phyloP scores from a whole-genome alignment of 2,329 filamentous ascomycete genomes.

The Mollisia scopiformis region DNA sequence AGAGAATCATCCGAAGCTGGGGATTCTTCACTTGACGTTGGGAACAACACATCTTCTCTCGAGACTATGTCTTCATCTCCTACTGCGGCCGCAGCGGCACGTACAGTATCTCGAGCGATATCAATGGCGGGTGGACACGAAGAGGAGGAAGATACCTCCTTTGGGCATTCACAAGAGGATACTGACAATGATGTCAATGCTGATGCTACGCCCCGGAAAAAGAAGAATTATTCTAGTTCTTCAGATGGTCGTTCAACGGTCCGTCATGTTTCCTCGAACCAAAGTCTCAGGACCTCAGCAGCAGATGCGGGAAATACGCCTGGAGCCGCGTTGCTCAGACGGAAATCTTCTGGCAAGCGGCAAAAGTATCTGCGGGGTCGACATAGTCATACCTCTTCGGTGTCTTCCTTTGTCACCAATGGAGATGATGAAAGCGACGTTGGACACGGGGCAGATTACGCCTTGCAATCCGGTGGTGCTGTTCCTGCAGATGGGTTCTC shows the following conservation, averaged over 20 bases:
- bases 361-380: slow-evolving; percentile 60
- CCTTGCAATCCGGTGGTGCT: slow-evolving; percentile 80
- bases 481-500: slow-evolving; percentile 57
- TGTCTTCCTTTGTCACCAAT: slow-evolving; percentile 60
- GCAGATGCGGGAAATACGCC: slow-evolving; percentile 50
- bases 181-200: slow-evolving; percentile 26
- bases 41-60: slow-evolving; percentile 52
- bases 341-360: slow-evolving; percentile 45
- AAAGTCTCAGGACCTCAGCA: slow-evolving; percentile 33
- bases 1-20: slow-evolving; percentile 12
- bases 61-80: slow-evolving; percentile 61
- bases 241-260: slow-evolving; percentile 29
- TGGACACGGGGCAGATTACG: slow-evolving; percentile 78
- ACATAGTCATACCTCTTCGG: slow-evolving; percentile 61
- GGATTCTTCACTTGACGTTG: slow-evolving; percentile 24
- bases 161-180: slow-evolving; percentile 18
- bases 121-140: slow-evolving; percentile 45
- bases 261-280: slow-evolving; percentile 39
- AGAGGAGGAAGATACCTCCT: slow-evolving; percentile 5
- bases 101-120: slow-evolving; percentile 55
- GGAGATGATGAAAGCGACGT: slow-evolving; percentile 66
- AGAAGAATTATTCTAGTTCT: slow-evolving; percentile 18
- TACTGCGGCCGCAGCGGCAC: slow-evolving; percentile 55
- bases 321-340: slow-evolving; percentile 45
- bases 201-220: slow-evolving; percentile 31